Base-by-base conservation (phyloP, 371 early-diverging fungal genomes). In the Coemansia linderi region DNA sequence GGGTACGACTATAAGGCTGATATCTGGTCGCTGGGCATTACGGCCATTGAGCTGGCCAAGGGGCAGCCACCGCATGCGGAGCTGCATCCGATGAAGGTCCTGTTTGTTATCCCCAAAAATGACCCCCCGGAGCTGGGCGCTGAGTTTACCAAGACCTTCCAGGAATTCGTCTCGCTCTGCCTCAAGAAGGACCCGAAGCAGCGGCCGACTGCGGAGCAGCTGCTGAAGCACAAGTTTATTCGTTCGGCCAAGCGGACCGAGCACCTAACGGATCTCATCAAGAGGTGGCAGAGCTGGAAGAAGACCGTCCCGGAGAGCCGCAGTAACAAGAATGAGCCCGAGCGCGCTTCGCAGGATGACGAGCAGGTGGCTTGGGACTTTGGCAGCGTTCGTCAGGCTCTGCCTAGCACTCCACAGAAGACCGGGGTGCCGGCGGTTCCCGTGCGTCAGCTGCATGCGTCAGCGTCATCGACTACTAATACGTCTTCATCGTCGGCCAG, bases 1-100 rank as follows among this genome's bases (percentile, higher is more conserved):
- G 97, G 95, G 15, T 99, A 99, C 73, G 92, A 95, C 81, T 87
- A 87, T 81, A 97, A 95, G 87, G 97, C 96, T 0, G 99, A 99
- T 84, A 95, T 98, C 44, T 99, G 99, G 99, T 93, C 95, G 48
- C 83, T 99, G 37, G 99, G 99, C 10, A 97, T 99, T 66, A 96
- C 98, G 3, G 95, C 99, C 0, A 95, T 98, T 38, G 99, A 99
- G 82, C 84, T 99, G 52, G 95, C 97, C 41, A 92, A 90, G 62
- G 95, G 96, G 1, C 88, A 90, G 68, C 95, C 97, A 31, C 99
- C 99, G 17, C 92, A 93, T 72, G 88, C 95, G 3, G 92, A 95
- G 57, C 82, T 92, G 75, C 94, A 95, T 71, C 95, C 96, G 1
- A 91, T 96, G 93, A 90, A 92, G 72, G 96, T 93, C 4, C 85